Evolutionary conservation across 2,329 filamentous ascomycete genomes (phyloP).

Genomic region (Teratosphaeria zuluensis): DNA sequence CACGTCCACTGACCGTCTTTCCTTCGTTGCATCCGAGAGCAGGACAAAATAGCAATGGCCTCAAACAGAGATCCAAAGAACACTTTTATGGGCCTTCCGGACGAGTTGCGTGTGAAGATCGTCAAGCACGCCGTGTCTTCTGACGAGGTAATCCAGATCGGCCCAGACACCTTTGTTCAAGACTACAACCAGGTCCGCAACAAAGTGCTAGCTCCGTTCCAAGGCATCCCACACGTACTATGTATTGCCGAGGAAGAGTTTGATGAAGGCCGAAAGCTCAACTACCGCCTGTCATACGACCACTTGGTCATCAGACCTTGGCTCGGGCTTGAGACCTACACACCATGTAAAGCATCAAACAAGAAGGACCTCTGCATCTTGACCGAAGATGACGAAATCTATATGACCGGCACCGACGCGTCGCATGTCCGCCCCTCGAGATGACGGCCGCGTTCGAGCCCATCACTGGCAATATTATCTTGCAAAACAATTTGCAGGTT

Average conservation of each 20-base stretch:
- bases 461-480: background rate
- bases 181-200: background rate
- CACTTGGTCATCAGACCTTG: background rate
- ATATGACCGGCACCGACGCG: background rate
- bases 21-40: background rate
- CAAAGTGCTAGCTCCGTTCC: background rate
- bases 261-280: background rate
- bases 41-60: background rate
- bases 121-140: background rate
- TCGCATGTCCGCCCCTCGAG: background rate
- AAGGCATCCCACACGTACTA: background rate
- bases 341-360: background rate
- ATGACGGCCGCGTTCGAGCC: background rate
- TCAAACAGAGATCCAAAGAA: constrained; percentile 1
- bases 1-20: background rate
- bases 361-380: background rate
- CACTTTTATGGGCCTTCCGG: constrained; percentile 1
- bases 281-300: background rate
- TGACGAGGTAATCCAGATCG: constrained; percentile 1
- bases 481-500: background rate
- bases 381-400: too few relatives aligned
- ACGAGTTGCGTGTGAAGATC: background rate
- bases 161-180: constrained; percentile 1
- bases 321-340: background rate
- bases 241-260: background rate